Percentiles rank a stretch among this genome's conserved stretches.
phyloP scores from a whole-genome alignment of 164 flowering plant genomes.

The Chimonanthus praecox region DNA sequence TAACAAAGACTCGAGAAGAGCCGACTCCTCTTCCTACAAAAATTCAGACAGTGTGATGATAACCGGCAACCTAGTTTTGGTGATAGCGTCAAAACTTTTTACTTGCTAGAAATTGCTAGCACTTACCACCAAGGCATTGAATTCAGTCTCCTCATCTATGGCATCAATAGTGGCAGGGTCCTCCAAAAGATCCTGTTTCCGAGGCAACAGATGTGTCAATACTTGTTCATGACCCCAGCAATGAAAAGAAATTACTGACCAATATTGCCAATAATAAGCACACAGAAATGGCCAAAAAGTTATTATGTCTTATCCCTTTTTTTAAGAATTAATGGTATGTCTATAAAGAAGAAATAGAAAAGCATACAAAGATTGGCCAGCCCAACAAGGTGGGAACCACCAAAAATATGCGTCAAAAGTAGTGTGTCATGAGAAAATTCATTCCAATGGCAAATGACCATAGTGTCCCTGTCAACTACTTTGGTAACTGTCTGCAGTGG shows the following conservation, averaged over 20 bases:
- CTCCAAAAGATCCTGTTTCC: conserved; percentile 68
- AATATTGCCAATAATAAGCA: not conserved
- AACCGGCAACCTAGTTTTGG: not conserved
- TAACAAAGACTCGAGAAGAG: conserved; percentile 67
- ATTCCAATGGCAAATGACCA: too few relatives aligned
- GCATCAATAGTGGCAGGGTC: conserved; percentile 74
- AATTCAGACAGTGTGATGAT: not conserved
- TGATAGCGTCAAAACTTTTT: not conserved
- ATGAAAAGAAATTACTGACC: not conserved
- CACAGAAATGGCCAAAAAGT: not conserved
- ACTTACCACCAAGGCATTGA: conserved; percentile 91
- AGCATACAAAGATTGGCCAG: too few relatives aligned
- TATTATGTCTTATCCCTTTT: not conserved
- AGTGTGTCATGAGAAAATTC: too few relatives aligned
- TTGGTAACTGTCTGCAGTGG: too few relatives aligned
- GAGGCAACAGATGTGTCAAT: not conserved
- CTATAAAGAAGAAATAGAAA: too few relatives aligned
- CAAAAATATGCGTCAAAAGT: too few relatives aligned
- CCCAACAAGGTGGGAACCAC: too few relatives aligned
- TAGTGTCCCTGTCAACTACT: too few relatives aligned
- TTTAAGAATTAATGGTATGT: too few relatives aligned
- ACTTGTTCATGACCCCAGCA: not conserved
- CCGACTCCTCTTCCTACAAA: conserved; percentile 87
- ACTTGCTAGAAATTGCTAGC: not conserved
- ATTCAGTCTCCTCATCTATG: conserved; percentile 96